Base-by-base conservation (phyloP, 305 asterid genomes). In the Solanum hybrid region DNA sequence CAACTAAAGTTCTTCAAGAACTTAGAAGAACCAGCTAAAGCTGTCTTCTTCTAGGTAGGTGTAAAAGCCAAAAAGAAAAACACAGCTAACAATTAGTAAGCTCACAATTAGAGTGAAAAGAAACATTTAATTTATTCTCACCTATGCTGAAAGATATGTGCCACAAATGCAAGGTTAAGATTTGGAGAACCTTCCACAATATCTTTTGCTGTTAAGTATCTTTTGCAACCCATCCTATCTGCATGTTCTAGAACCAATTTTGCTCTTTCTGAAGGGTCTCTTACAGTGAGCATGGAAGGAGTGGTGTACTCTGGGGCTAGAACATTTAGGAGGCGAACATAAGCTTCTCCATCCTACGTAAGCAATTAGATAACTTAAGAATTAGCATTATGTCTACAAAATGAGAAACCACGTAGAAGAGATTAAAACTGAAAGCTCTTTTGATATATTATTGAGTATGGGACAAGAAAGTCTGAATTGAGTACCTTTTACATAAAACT, bases 231-330 rank as follows among this genome's bases (percentile, higher is more conserved):
- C 90, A 93, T 88, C 78, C 86, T 91, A 89, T 96, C 99, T 78
- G 99, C 99, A 91, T 97, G 99, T 91, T 97, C 96, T 88, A 97
- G 93, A 91, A 97, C 93, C 95, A 96, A 42, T 35, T 89, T 94
- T 89, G 99, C 99, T 90, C 98, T 94, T 93, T 93, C 97, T 88
- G 92, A 91, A 36, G 98, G 98, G 94, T 97, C 98, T 87, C 92
- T 94, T 79, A 94, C 88, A 3, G 95, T 96, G 88, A 96, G 90
- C 82, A 94, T 92, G 24, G 89, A 22, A 6, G 94, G 93, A 37
- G 96, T 93, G 82, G 95, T 93, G 87, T 91, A 94, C 93, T 96
- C 99, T 6, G 99, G 99, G 45, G 99, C 99, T 85, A 97, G 96
- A 86, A 97, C 95, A 92, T 97, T 96, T 72, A 97, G 97, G 96